Evolutionary conservation across 2,329 filamentous ascomycete species (phyloP), one percentile per base, ranked within the genome.

Genomic region (Metarhizium robertsii): DNA sequence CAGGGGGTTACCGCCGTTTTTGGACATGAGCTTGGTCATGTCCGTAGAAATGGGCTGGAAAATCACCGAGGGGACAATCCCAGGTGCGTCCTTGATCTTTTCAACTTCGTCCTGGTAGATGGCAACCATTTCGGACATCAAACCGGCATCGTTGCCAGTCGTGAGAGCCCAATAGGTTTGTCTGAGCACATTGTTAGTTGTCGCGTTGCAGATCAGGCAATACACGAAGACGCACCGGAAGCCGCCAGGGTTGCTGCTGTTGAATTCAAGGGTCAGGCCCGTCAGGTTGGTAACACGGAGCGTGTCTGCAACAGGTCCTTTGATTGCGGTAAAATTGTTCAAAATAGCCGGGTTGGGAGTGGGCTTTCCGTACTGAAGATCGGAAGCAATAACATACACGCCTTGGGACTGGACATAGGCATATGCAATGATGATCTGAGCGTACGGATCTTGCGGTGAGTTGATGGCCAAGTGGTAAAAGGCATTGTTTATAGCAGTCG

Each of bases 381-480:
- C 60, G 2, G 60, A 54, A 1, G 56, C 61, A 50, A 61, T 60
- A 2, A 64, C 55, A 18, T 54, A 63, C 1, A 55, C 6, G 13
- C 55, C 57, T 6, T 52, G 47, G 0, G 54, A 36, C 20, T 61
- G 61, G 2, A 59, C 61, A 42, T 64, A 63, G 29, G 61, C 60
- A 40, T 63, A 63, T 6, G 62, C 60, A 6, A 56, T 55, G 43
- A 64, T 64, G 34, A 61, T 52, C 29, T 64, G 61, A 13, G 61
- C 62, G 20, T 61, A 57, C 10, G 62, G 59, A 30, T 65, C 62
- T 2, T 56, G 45, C 2, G 61, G 57, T 6, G 60, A 54, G 34
- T 59, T 60, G 45, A 63, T 52, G 5, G 58, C 58, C 25, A 63
- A 55, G 55, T 62, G 45, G 20, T 59, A 56, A 53, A 65, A 64